These are phyloP conservation scores for Borovskyia barvae DNA, from an alignment of 208 protist species.

Conservation along the genomic window DNA sequence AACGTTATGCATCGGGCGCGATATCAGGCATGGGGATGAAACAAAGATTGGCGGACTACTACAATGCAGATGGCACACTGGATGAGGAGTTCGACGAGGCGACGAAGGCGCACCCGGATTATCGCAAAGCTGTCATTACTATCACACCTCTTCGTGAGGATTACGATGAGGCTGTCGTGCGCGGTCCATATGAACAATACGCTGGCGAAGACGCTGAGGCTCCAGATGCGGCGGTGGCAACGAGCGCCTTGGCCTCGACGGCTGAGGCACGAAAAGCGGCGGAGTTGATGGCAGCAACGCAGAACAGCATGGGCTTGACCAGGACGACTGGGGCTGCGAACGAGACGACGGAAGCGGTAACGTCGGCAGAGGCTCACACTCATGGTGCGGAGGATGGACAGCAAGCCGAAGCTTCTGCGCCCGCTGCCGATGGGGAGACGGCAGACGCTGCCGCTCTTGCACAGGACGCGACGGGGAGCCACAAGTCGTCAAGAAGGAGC, in stretches of 20 bases:
- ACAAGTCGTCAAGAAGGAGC: no score
- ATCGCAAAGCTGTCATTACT: conserved; percentile 48
- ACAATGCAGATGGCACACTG: conserved; percentile 45
- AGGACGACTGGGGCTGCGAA: neutral
- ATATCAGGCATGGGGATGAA: conserved; percentile 60
- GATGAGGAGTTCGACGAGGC: conserved; percentile 50
- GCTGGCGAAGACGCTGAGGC: conserved; percentile 19
- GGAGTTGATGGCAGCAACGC: neutral
- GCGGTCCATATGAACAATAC: conserved; percentile 11
- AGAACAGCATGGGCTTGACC: neutral
- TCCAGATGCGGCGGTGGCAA: neutral
- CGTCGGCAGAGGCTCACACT: conserved; percentile 5
- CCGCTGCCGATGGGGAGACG: no score
- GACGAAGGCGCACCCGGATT: conserved; percentile 42
- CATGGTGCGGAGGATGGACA: neutral
- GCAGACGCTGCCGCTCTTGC: no score
- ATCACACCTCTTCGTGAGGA: conserved; percentile 56
- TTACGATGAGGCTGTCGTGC: conserved; percentile 36
- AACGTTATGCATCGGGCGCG: conserved; percentile 6
- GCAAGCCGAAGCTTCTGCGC: no score
- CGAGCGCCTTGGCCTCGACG: conserved; percentile 1
- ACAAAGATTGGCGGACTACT: conserved; percentile 53
- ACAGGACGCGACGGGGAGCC: no score
- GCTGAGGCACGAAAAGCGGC: neutral
- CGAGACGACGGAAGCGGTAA: neutral